Conservation (phyloP, 805 yeast species). For the Starmera caribaea region DNA sequence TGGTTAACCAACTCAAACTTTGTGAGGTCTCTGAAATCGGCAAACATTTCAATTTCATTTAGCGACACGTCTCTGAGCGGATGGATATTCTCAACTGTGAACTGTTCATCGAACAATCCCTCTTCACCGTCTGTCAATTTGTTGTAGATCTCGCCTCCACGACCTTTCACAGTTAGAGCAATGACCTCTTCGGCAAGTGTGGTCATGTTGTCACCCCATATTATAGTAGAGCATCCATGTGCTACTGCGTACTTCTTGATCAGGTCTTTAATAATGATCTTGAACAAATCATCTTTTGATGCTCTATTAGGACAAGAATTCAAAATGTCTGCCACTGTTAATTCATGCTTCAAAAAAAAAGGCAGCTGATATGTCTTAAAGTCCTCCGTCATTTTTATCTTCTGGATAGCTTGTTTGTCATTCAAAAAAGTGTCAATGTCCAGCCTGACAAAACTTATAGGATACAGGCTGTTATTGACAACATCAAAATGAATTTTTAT, state of each 20-base stretch:
- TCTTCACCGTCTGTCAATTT: constrained; percentile 36
- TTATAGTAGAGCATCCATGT: constrained; percentile 40
- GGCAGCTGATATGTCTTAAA: constrained; percentile 4
- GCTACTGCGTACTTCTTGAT: constrained; percentile 36
- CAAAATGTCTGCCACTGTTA: constrained; percentile 25
- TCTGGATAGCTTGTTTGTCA: constrained; percentile 18
- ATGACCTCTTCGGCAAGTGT: constrained; percentile 72
- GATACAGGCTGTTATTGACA: constrained; percentile 12
- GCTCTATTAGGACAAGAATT: constrained; percentile 41
- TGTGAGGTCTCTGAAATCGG: constrained; percentile 21
- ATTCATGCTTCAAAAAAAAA: background rate
- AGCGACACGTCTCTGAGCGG: constrained; percentile 72
- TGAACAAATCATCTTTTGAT: constrained; percentile 52
- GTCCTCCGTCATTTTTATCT: constrained; percentile 23
- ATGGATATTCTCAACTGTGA: constrained; percentile 38
- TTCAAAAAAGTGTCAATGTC: constrained; percentile 31
- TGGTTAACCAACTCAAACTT: constrained; percentile 12
- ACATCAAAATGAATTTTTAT: constrained; percentile 13
- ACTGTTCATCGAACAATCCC: constrained; percentile 17
- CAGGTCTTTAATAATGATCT: constrained; percentile 36
- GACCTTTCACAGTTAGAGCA: constrained; percentile 73
- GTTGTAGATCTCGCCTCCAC: constrained; percentile 60
- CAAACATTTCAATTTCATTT: constrained; percentile 56
- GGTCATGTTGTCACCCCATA: constrained; percentile 78
- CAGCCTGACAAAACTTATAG: constrained; percentile 30